phyloP scores from a whole-genome alignment of 2,329 filamentous ascomycete species.

The Fusarium chuoi region DNA sequence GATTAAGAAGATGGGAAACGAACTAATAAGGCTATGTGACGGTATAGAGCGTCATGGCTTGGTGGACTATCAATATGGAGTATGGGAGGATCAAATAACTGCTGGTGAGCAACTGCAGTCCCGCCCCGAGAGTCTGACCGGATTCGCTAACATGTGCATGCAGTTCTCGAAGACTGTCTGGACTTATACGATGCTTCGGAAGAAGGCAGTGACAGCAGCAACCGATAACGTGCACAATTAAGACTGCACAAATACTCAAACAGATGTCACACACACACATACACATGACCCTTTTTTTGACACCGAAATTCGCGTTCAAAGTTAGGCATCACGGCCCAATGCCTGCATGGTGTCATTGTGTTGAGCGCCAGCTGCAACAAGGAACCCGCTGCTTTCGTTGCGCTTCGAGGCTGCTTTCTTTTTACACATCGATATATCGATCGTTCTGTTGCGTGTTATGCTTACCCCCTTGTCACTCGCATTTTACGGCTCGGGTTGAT shows the following conservation, averaged over 20 bases:
- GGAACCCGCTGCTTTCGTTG: not conserved
- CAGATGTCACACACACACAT: not conserved
- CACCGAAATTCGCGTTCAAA: constrained; percentile 5
- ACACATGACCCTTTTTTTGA: not conserved
- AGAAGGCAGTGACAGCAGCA: constrained; percentile 48
- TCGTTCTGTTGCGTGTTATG: constrained; percentile 21
- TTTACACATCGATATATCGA: constrained; percentile 5
- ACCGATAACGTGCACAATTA: constrained; percentile 25
- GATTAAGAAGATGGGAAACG: constrained; percentile 82
- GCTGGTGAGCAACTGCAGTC: constrained; percentile 67
- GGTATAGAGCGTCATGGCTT: constrained; percentile 89
- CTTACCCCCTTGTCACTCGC: constrained; percentile 13
- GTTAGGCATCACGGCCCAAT: constrained; percentile 15
- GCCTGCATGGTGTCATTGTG: constrained; percentile 17
- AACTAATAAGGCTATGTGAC: constrained; percentile 85
- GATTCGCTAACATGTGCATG: constrained; percentile 19
- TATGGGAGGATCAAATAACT: constrained; percentile 94
- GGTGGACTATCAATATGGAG: constrained; percentile 96
- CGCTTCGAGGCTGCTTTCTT: constrained; percentile 9
- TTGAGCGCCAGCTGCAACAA: constrained; percentile 1
- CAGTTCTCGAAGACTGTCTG: constrained; percentile 54
- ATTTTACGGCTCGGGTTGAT: constrained; percentile 18
- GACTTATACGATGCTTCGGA: constrained; percentile 58
- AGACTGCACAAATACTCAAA: not conserved
- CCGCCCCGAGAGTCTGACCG: not conserved